Base-by-base conservation (phyloP, 805 yeast species). In the Yamadazyma laniorum region DNA sequence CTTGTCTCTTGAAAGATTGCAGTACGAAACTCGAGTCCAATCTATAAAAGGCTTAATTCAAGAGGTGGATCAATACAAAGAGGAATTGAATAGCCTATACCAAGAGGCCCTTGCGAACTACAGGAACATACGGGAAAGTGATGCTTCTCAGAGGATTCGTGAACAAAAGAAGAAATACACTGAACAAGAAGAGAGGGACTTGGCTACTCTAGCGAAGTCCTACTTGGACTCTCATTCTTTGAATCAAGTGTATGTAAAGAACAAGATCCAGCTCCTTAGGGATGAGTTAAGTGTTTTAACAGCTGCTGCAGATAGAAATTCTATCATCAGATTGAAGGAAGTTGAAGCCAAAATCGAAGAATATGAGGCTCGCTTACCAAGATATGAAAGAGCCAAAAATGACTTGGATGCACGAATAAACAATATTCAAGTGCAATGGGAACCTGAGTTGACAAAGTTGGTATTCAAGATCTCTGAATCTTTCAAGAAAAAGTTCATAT, bases 401-500 rank as follows among this genome's bases (percentile, higher is more conserved):
- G 52, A 53, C 4, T 47, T 70, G 13, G 68, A 65, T 21, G 43
- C 50, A 0, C 40, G 68, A 15, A 74, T 81, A 8, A 49, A 43
- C 1, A 54, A 55, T 9, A 66, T 79, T 6, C 57, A 66, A 22
- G 45, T 39, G 0, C 53, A 44, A 2, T 84, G 96, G 85, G 89
- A 81, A 47, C 78, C 80, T 1, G 71, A 74, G 44, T 61, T 91
- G 18, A 68, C 74, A 3, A 50, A 48, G 2, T 65, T 85, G 32
- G 77, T 86, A 0, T 46, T 48, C 2, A 58, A 63, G 19, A 82
- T 90, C 4, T 82, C 95, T 1, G 45, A 50, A 2, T 78, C 80
- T 39, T 93, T 90, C 60, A 65, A 83, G 11, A 64, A 67, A 16
- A 74, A 85, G 35, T 87, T 93, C 57, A 65, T 70, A 4, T 68